Evolutionary conservation across 2,329 filamentous ascomycete species (phyloP).

Genomic region (Bipolaris bicolor): DNA sequence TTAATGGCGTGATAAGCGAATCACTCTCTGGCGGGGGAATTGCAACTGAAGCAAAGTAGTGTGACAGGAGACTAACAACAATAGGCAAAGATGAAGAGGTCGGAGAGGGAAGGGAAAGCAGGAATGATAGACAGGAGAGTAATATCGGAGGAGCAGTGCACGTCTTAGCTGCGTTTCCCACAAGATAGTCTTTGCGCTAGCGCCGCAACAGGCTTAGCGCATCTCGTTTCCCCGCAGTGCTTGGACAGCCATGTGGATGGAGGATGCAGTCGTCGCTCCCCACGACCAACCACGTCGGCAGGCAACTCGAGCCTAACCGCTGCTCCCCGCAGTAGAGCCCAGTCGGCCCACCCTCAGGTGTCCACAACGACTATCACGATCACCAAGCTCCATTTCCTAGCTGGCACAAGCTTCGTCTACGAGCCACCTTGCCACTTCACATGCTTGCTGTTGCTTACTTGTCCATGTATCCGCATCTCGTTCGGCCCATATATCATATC

Average conservation of each 20-base stretch:
- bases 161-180: constrained; percentile 18
- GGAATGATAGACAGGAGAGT: constrained; percentile 28
- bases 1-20: constrained; percentile 36
- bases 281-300: constrained; percentile 19
- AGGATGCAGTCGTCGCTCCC: constrained; percentile 13
- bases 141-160: constrained; percentile 33
- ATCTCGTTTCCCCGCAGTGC: constrained; percentile 44
- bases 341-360: constrained; percentile 27
- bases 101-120: constrained; percentile 8
- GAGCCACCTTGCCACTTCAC: constrained; percentile 21
- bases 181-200: constrained; percentile 23
- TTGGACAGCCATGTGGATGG: constrained; percentile 33
- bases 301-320: constrained; percentile 21
- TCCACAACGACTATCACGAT: constrained; percentile 30
- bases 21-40: constrained; percentile 18
- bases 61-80: neutral
- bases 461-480: constrained; percentile 3
- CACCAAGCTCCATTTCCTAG: constrained; percentile 22
- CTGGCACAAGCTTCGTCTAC: constrained; percentile 24
- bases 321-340: constrained; percentile 24
- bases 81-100: constrained; percentile 14
- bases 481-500: constrained; percentile 11
- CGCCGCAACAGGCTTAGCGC: constrained; percentile 25
- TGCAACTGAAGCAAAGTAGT: constrained; percentile 9
- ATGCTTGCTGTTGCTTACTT: constrained; percentile 13